A percentile compares a stretch with the other conserved stretches of the same genome.
These are phyloP conservation scores for Colletotrichum sp. DNA, from an alignment of 2,329 filamentous ascomycete species.

Conservation along the genomic window DNA sequence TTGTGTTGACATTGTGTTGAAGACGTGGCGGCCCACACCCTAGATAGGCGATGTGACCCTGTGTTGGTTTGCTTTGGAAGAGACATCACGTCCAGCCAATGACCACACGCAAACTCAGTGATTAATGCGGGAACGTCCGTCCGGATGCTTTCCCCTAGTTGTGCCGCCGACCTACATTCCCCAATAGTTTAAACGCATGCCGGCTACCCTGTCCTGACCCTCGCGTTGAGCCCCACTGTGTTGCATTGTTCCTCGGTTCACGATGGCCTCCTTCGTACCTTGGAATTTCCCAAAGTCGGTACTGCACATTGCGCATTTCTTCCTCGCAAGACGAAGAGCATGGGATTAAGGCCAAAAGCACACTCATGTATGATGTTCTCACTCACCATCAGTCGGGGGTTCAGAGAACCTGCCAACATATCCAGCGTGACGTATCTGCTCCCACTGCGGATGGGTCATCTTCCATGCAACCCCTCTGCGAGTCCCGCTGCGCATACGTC, in stretches of 20 bases:
- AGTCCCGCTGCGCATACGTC: not conserved
- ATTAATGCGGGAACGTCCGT: not conserved
- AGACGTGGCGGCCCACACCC: not conserved
- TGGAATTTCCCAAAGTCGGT: too few relatives aligned
- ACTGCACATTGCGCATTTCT: too few relatives aligned
- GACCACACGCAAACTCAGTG: not conserved
- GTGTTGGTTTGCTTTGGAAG: not conserved
- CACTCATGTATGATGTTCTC: not conserved
- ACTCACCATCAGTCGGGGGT: not conserved
- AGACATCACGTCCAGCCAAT: not conserved
- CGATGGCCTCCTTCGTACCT: not conserved
- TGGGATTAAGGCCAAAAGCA: too few relatives aligned
- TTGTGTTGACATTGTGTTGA: too few relatives aligned
- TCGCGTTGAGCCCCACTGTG: fast-evolving
- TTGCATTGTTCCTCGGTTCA: not conserved
- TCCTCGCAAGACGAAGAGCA: too few relatives aligned
- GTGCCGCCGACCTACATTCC: not conserved
- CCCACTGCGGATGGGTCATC: not conserved
- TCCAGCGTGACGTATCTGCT: not conserved
- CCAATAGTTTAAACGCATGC: not conserved
- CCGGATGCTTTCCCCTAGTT: not conserved
- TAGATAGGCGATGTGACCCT: not conserved
- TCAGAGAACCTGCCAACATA: not conserved
- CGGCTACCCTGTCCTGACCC: not conserved
- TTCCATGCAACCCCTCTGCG: not conserved